Percentiles rank a stretch among this genome's conserved stretches.
These are phyloP conservation scores for Orbilia javanica DNA, from an alignment of 2,329 filamentous ascomycete species.

Conservation along the genomic window DNA sequence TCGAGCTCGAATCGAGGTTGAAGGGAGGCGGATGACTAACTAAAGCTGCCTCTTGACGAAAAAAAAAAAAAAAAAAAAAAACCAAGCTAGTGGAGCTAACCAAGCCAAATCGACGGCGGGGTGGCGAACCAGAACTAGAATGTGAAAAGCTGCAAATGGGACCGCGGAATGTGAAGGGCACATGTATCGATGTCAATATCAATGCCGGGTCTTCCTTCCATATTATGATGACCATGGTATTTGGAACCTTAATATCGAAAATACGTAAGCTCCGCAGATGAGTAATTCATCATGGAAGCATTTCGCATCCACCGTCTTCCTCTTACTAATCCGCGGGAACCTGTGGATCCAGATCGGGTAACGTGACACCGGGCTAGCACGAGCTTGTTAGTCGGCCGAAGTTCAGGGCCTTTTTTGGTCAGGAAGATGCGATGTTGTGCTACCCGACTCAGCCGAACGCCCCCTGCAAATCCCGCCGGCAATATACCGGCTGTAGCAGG, in stretches of 20 bases:
- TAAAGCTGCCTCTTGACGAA: not conserved
- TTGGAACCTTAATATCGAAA: too few species aligned
- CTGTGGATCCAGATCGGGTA: not conserved
- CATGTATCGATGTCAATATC: too few species aligned
- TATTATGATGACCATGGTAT: too few species aligned
- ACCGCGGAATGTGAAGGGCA: too few species aligned
- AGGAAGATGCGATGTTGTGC: not conserved
- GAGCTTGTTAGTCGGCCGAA: slow-evolving; percentile 13
- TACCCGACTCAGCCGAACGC: slow-evolving; percentile 16
- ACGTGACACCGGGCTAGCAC: not conserved
- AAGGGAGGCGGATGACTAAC: slow-evolving; percentile 41
- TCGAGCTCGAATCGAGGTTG: slow-evolving; percentile 5
- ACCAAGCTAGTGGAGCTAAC: too few species aligned
- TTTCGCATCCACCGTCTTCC: not conserved
- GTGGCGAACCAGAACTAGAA: slow-evolving; percentile 5
- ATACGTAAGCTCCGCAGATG: not conserved
- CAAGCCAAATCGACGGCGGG: too few species aligned
- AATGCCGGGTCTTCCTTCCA: too few species aligned
- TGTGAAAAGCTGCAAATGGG: not conserved
- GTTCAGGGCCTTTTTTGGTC: not conserved
- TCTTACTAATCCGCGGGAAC: not conserved
- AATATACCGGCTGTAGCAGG: not conserved
- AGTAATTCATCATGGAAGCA: slow-evolving; percentile 9
- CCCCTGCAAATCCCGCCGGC: slow-evolving; percentile 3
- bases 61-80: too few species aligned